Percentiles rank a stretch among this genome's conserved stretches.
Conservation (phyloP, 2,329 filamentous ascomycete species). For the Aspergillus niger region DNA sequence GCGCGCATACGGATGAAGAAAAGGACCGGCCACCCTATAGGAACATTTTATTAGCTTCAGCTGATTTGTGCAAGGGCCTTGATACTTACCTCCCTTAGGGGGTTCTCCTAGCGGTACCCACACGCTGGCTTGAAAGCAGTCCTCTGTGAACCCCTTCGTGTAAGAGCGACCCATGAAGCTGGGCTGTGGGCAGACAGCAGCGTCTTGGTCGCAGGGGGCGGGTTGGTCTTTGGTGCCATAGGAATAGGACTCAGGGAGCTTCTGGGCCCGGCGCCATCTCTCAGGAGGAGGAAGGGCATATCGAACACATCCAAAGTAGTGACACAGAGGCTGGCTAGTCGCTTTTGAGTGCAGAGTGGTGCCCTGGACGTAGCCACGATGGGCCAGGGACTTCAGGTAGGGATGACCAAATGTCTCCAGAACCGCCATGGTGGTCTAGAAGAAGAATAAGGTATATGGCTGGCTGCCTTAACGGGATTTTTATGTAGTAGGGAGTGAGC, state of each 20-base stretch:
- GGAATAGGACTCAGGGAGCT: constrained; percentile 50
- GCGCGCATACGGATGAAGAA: constrained; percentile 56
- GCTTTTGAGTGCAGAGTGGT: constrained; percentile 44
- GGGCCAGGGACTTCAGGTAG: constrained; percentile 28
- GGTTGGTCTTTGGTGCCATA: constrained; percentile 55
- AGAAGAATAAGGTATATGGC: not conserved
- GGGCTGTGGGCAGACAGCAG: constrained; percentile 55
- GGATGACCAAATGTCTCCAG: constrained; percentile 32
- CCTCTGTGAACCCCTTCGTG: constrained; percentile 48
- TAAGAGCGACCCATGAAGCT: constrained; percentile 31
- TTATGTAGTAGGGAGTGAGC: not conserved
- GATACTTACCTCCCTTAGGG: constrained; percentile 37
- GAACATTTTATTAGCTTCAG: not conserved
- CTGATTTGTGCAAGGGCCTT: not conserved
- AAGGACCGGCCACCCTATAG: constrained; percentile 56
- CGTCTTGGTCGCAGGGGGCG: constrained; percentile 44
- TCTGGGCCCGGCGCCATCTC: constrained; percentile 53
- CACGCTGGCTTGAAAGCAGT: constrained; percentile 60
- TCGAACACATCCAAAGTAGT: constrained; percentile 59
- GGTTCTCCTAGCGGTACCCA: constrained; percentile 54
- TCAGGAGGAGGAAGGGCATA: constrained; percentile 56
- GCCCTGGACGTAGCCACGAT: constrained; percentile 54
- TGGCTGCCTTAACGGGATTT: not conserved
- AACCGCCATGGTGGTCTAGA: not conserved
- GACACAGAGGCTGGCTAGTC: constrained; percentile 41